These are phyloP conservation scores for Podospora conica DNA, from an alignment of 495 filamentous ascomycete species.

Conservation along the genomic window DNA sequence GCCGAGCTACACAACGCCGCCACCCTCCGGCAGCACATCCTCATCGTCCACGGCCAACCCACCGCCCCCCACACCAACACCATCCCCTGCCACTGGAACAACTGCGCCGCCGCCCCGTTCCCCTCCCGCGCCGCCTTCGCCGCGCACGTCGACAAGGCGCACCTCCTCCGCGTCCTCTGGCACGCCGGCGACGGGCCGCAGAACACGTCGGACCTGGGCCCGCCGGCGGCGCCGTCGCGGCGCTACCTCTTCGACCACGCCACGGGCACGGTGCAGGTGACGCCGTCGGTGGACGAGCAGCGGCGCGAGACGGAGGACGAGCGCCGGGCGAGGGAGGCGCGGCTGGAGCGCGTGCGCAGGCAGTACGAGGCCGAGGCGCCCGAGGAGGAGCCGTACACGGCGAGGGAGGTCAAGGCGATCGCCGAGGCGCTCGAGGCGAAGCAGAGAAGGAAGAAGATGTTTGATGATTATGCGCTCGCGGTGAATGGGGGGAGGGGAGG, in stretches of 20 bases:
- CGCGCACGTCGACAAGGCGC: conserved; percentile 53
- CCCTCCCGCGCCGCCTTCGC: conserved; percentile 41
- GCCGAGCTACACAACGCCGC: conserved; percentile 70
- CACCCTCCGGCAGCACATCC: conserved; percentile 61
- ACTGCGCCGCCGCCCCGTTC: conserved; percentile 19
- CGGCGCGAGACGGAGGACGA: conserved; percentile 35
- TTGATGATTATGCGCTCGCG: conserved; percentile 16
- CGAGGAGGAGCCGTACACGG: conserved; percentile 35
- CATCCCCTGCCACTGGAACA: conserved; percentile 33
- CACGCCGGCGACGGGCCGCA: conserved; percentile 56
- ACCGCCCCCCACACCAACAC: not conserved
- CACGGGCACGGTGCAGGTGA: conserved; percentile 36
- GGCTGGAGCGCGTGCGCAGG: conserved; percentile 24
- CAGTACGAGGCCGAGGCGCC: conserved; percentile 35
- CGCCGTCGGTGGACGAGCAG: conserved; percentile 34
- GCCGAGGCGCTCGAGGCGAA: conserved; percentile 4
- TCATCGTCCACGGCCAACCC: conserved; percentile 42
- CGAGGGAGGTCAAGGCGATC: conserved; percentile 13
- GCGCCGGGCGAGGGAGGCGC: conserved; percentile 25
- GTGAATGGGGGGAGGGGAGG: not conserved
- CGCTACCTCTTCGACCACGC: conserved; percentile 34
- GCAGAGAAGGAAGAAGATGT: conserved; percentile 15
- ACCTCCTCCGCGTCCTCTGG: conserved; percentile 58
- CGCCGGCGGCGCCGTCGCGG: not conserved
- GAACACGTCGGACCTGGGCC: conserved; percentile 23